Percentiles rank a stretch among this genome's conserved stretches.
These are phyloP conservation scores for Sophora flavescens DNA, from an alignment of 306 rosid species.

Conservation along the genomic window DNA sequence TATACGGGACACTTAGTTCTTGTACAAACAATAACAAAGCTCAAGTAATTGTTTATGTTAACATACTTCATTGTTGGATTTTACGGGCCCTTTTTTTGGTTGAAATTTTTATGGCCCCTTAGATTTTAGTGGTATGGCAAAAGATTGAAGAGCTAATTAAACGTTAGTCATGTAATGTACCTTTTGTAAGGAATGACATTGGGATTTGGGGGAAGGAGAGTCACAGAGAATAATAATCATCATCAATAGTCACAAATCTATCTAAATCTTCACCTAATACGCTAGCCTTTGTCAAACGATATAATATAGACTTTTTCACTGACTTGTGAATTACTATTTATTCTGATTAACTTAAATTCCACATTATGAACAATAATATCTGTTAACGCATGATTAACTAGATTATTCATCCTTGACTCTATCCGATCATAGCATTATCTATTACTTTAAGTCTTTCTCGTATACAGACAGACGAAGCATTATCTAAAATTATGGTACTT, in stretches of 20 bases:
- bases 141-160: constrained; percentile 14
- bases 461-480: not conserved
- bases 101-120: too few species aligned
- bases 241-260: constrained; percentile 27
- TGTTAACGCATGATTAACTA: constrained; percentile 4
- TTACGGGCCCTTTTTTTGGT: not conserved
- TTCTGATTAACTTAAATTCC: not conserved
- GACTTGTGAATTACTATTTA: not conserved
- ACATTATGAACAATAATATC: not conserved
- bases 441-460: constrained; percentile 32
- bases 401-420: constrained; percentile 18
- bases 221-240: not conserved
- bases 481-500: not conserved
- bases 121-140: not conserved
- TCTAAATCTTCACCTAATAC: constrained; percentile 49
- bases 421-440: constrained; percentile 1
- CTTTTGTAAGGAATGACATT: not conserved
- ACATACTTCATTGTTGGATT: too few species aligned
- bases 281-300: constrained; percentile 32
- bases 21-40: too few species aligned
- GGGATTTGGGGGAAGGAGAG: not conserved
- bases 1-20: too few species aligned
- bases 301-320: constrained; percentile 25
- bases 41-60: too few species aligned
- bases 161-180: not conserved